A percentile compares a stretch with the other conserved stretches of the same genome.
Conservation (phyloP, 2,329 filamentous ascomycete species). For the Hypomyces perniciosus region DNA sequence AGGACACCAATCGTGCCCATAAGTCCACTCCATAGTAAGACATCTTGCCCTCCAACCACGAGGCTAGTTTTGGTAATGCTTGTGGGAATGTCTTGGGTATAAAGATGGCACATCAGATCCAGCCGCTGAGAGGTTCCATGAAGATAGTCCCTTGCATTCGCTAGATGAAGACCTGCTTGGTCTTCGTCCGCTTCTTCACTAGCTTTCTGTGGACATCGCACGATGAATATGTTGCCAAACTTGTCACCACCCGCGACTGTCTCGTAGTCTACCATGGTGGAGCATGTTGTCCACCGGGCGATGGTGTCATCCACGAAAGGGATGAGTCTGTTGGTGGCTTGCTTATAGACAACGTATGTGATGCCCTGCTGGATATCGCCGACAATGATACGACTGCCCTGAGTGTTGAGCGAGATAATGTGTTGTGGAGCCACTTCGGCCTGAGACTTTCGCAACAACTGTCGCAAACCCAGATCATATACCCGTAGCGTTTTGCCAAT, state of each 20-base stretch:
- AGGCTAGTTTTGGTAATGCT: constrained; percentile 84
- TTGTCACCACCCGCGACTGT: constrained; percentile 93
- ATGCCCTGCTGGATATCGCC: constrained; percentile 91
- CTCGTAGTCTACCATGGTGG: constrained; percentile 95
- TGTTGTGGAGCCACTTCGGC: constrained; percentile 70
- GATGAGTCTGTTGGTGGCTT: constrained; percentile 82
- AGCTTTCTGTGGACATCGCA: constrained; percentile 79
- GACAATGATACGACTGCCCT: constrained; percentile 85
- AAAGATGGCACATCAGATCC: constrained; percentile 82
- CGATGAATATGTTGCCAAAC: constrained; percentile 92
- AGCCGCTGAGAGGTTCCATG: constrained; percentile 83
- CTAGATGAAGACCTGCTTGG: constrained; percentile 81
- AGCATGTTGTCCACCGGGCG: constrained; percentile 83
- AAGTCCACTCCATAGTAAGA: constrained; percentile 88
- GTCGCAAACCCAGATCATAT: constrained; percentile 89
- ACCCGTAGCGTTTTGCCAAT: constrained; percentile 76
- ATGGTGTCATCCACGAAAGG: constrained; percentile 89
- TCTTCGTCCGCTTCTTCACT: constrained; percentile 91
- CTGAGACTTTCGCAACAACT: constrained; percentile 87
- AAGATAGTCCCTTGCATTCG: constrained; percentile 84
- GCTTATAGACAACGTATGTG: constrained; percentile 90
- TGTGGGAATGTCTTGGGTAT: constrained; percentile 85
- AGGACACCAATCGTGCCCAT: constrained; percentile 92
- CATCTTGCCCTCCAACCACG: constrained; percentile 84
- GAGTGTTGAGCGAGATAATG: constrained; percentile 84